Evolutionary conservation across 2,329 filamentous ascomycete species (phyloP).

Genomic region (Monilinia fructigena): DNA sequence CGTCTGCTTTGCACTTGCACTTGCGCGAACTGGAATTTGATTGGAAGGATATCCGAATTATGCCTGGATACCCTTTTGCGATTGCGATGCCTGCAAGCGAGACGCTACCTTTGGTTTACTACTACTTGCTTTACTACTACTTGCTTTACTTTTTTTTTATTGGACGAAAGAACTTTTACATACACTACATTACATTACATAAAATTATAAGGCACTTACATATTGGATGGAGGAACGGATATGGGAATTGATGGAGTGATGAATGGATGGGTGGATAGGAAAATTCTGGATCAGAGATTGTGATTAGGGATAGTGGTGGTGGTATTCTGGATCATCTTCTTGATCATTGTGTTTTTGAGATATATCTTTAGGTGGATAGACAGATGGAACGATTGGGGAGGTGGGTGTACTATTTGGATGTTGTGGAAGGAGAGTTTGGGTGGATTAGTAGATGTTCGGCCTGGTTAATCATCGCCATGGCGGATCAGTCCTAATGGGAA

Average conservation of each 20-base stretch:
- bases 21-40: background rate
- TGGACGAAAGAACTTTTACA: slow-evolving; percentile 1
- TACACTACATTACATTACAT: slow-evolving; percentile 12
- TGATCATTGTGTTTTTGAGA: slow-evolving; percentile 16
- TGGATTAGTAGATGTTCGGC: background rate
- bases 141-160: background rate
- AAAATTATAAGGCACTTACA: slow-evolving; percentile 6
- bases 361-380: background rate
- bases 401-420: background rate
- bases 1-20: slow-evolving; percentile 5
- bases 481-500: background rate
- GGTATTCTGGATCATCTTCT: slow-evolving; percentile 10
- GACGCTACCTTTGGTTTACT: slow-evolving; percentile 10
- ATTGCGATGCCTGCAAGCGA: slow-evolving; percentile 15
- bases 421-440: slow-evolving; percentile 1
- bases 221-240: slow-evolving; percentile 7
- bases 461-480: background rate
- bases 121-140: background rate
- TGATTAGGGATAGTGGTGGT: background rate
- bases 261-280: slow-evolving; percentile 16
- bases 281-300: slow-evolving; percentile 12
- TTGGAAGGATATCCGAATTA: slow-evolving; percentile 1
- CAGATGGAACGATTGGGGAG: background rate
- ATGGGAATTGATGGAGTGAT: slow-evolving; percentile 8
- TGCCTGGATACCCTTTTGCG: slow-evolving; percentile 20